Evolutionary conservation across 805 yeast species (phyloP).

Genomic region (Candida oleophila): DNA sequence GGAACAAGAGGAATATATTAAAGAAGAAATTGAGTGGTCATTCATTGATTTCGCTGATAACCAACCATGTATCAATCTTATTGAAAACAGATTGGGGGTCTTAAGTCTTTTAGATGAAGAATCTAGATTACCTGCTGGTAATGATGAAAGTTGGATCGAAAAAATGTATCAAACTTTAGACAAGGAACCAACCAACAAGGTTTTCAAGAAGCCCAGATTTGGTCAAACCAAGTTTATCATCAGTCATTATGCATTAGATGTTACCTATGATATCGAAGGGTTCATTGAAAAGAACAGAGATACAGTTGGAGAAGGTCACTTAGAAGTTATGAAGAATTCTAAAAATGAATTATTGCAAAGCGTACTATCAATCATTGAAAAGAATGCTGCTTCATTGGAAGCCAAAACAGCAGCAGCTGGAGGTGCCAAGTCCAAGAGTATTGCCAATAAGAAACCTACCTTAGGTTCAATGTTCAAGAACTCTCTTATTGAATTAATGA

Average conservation of each 20-base stretch:
- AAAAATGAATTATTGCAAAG: slow-evolving; percentile 63
- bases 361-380: slow-evolving; percentile 65
- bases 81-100: slow-evolving; percentile 86
- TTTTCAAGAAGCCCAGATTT: slow-evolving; percentile 89
- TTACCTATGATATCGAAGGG: slow-evolving; percentile 87
- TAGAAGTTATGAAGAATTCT: slow-evolving; percentile 76
- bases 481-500: slow-evolving; percentile 90
- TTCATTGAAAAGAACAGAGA: slow-evolving; percentile 97
- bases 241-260: slow-evolving; percentile 93
- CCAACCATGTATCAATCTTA: slow-evolving; percentile 92
- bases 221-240: slow-evolving; percentile 90
- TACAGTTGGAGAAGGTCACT: slow-evolving; percentile 93
- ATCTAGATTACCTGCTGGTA: slow-evolving; percentile 90
- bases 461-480: slow-evolving; percentile 91
- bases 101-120: slow-evolving; percentile 91
- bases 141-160: slow-evolving; percentile 87
- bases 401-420: slow-evolving; percentile 22
- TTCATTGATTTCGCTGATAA: slow-evolving; percentile 94
- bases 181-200: slow-evolving; percentile 70
- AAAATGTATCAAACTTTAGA: slow-evolving; percentile 85
- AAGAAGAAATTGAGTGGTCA: slow-evolving; percentile 93
- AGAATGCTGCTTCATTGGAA: slow-evolving; percentile 51
- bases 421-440: slow-evolving; percentile 24
- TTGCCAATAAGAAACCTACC: slow-evolving; percentile 78
- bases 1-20: slow-evolving; percentile 92